Conservation (phyloP, 139 green algal genomes). For the Auxenochlorella pyrenoidosa region DNA sequence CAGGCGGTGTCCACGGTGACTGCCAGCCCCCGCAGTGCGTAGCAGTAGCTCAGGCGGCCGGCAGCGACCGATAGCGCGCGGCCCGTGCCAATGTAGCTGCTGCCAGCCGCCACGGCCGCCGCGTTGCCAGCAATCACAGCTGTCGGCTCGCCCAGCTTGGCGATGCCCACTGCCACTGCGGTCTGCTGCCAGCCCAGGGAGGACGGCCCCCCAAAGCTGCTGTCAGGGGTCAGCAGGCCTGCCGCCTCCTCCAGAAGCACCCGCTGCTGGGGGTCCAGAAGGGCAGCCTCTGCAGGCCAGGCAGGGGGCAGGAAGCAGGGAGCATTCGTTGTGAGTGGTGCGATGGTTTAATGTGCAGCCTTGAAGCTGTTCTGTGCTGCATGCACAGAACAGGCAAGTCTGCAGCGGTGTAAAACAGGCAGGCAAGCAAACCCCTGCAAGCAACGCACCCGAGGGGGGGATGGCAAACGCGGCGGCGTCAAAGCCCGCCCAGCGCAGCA, state of each 20-base stretch:
- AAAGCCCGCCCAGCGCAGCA: conserved; percentile 53
- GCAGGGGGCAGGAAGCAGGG: conserved; percentile 37
- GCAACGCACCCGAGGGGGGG: neutral
- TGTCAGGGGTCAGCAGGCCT: neutral
- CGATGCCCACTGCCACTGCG: conserved; percentile 56
- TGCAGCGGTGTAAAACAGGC: neutral
- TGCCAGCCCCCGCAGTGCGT: conserved; percentile 75
- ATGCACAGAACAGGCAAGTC: neutral
- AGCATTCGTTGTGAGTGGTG: conserved; percentile 46
- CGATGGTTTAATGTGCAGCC: neutral
- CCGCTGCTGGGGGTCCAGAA: conserved; percentile 87
- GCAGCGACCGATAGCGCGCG: conserved; percentile 68
- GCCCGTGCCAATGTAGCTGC: conserved; percentile 57
- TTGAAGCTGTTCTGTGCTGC: no score
- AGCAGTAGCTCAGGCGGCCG: conserved; percentile 81
- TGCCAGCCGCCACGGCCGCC: conserved; percentile 5
- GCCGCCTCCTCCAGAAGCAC: conserved; percentile 65
- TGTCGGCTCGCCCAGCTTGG: conserved; percentile 38
- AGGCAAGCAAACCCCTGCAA: neutral
- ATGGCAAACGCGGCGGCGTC: conserved; percentile 55
- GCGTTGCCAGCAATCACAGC: conserved; percentile 16
- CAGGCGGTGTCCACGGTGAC: conserved; percentile 88
- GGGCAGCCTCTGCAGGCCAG: conserved; percentile 57
- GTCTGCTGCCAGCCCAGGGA: neutral
- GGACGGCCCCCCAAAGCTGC: neutral